Evolutionary conservation across 2,329 filamentous ascomycete species (phyloP), one percentile per base, ranked within the genome.

Genomic region (Claviceps citrina): DNA sequence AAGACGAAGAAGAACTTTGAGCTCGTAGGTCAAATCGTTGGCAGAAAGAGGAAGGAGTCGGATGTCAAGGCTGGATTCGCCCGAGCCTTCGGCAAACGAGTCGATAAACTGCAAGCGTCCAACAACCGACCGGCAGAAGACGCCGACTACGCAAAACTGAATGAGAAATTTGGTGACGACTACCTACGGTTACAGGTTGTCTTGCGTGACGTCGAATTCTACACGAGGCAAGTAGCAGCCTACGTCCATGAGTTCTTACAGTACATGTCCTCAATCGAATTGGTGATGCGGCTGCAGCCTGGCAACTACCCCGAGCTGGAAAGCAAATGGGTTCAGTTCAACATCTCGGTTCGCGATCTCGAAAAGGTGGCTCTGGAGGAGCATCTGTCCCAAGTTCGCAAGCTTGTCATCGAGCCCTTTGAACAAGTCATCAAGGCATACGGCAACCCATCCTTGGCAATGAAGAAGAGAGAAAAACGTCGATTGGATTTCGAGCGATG

Each of bases 1-100:
- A 86, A 93, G 56, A 79, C 86, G 40, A 96, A 95, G 65, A 93
- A 89, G 63, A 87, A 93, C 39, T 86, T 89, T 43, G 85, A 95
- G 58, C 74, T 93, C 35, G 84, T 96, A 19, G 86, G 85, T 4
- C 82, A 93, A 59, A 87, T 93, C 42, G 84, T 95, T 24, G 70
- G 80, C 42, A 72, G 84, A 42, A 89, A 89, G 57, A 77, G 83
- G 47, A 93, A 93, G 54, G 84, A 94, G 49, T 89, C 84, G 0
- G 85, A 94, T 57, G 80, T 91, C 45, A 78, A 83, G 44, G 73
- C 78, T n/a, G 83, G 83, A 19, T 68, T 95, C 38, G 83, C 84
- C 16, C 87, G 93, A 53, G 85, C 85, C 1, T 93, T 96, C 60
- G 85, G 84, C 46, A 84, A 89, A 51, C 78, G 85, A 46, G 82